Conservation (phyloP, 192 early-diverging fungal genomes). For the Podila epigama region DNA sequence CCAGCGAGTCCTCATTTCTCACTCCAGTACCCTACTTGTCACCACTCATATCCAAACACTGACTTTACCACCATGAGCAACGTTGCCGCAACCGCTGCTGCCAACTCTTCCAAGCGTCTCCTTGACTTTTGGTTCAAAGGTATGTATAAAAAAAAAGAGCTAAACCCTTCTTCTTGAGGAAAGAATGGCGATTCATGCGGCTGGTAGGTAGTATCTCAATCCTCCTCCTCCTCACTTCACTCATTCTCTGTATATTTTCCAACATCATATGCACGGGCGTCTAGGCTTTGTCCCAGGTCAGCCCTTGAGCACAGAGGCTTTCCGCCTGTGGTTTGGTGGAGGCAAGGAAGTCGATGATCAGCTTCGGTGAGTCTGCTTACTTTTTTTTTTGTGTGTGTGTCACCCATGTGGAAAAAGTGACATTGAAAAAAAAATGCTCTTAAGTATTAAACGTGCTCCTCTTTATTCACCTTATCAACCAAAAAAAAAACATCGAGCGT, state of each 20-base stretch:
- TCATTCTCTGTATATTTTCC: background rate
- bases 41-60: background rate
- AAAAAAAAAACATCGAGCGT: too few species aligned
- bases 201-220: too few species aligned
- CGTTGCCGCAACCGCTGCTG: background rate
- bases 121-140: slow-evolving; percentile 38
- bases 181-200: too few species aligned
- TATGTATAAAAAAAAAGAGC: background rate
- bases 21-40: too few species aligned
- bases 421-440: background rate
- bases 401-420: background rate
- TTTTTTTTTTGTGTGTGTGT: background rate
- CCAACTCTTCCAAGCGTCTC: slow-evolving; percentile 23
- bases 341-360: slow-evolving; percentile 24
- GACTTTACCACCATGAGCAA: background rate
- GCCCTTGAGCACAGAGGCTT: slow-evolving; percentile 7
- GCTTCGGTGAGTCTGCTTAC: slow-evolving; percentile 5
- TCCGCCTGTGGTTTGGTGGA: slow-evolving; percentile 13
- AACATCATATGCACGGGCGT: background rate
- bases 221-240: too few species aligned
- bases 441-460: background rate
- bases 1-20: too few species aligned
- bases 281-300: slow-evolving; percentile 32
- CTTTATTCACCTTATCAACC: background rate
- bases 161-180: background rate